These are phyloP conservation scores for Musa acuminata DNA, from an alignment of 176 grass and related monocot genomes.

Conservation along the genomic window DNA sequence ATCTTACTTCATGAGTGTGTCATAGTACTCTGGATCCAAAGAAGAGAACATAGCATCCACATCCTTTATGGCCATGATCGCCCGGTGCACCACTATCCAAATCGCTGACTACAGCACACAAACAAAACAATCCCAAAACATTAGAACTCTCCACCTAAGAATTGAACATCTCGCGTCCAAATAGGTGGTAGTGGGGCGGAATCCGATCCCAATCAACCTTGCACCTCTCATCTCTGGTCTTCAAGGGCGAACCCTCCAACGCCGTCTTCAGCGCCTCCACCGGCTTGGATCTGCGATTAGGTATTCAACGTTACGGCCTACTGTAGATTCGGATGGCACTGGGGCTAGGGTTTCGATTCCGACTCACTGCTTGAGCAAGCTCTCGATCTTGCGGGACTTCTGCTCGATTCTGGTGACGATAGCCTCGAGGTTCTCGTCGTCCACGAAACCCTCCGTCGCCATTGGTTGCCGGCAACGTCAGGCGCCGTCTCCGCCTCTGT, in stretches of 20 bases:
- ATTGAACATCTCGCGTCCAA: neutral
- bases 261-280: slow-evolving; percentile 91
- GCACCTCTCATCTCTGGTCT: slow-evolving; percentile 96
- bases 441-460: slow-evolving; percentile 38
- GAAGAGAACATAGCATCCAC: slow-evolving; percentile 83
- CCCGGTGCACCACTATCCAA: slow-evolving; percentile 97
- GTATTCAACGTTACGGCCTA: neutral
- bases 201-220: slow-evolving; percentile 32
- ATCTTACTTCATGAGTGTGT: slow-evolving; percentile 95
- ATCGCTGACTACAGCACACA: slow-evolving; percentile 48
- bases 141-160: neutral
- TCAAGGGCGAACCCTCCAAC: slow-evolving; percentile 72
- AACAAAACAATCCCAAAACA: neutral
- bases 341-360: neutral
- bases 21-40: slow-evolving; percentile 91
- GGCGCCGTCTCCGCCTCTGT: neutral
- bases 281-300: slow-evolving; percentile 64
- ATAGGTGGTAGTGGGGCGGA: no score
- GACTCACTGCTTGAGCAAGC: slow-evolving; percentile 77
- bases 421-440: slow-evolving; percentile 83
- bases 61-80: slow-evolving; percentile 97
- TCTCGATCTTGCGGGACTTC: slow-evolving; percentile 98
- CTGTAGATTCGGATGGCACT: neutral
- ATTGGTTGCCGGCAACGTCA: neutral
- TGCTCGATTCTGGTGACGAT: slow-evolving; percentile 86